phyloP scores from a whole-genome alignment of 2,329 filamentous ascomycete species.

The Sclerotinia spermophila region DNA sequence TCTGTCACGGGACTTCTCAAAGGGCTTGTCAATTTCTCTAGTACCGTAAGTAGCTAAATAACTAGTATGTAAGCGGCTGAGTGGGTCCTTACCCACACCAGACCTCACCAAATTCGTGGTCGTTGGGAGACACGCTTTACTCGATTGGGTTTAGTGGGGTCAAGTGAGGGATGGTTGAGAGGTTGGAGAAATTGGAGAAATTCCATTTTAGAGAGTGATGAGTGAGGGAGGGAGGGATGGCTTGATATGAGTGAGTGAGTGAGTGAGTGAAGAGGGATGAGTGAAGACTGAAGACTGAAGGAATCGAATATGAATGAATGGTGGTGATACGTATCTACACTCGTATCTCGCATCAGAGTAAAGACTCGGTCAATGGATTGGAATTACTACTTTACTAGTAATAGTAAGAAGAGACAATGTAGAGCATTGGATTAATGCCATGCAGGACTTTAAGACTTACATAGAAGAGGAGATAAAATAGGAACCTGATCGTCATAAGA shows the following conservation, averaged over 20 bases:
- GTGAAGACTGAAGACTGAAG: background rate
- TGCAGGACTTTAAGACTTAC: background rate
- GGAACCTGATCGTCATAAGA: background rate
- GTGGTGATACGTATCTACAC: background rate
- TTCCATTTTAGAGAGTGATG: background rate
- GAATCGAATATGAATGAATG: background rate
- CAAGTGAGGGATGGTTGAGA: background rate
- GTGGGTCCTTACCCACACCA: background rate
- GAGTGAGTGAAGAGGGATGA: background rate
- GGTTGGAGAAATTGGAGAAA: background rate
- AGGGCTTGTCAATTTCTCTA: background rate
- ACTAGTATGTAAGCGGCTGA: background rate
- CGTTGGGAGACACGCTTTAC: constrained; percentile 14
- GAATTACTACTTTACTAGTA: too few species aligned
- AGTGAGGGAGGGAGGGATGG: background rate
- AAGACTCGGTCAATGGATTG: background rate
- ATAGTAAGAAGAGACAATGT: too few species aligned
- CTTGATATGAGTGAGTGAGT: background rate
- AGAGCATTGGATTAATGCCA: background rate
- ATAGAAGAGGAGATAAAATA: background rate
- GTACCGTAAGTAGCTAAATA: background rate
- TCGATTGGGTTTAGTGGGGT: background rate
- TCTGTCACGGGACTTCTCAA: background rate
- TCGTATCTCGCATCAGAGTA: background rate
- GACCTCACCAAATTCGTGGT: constrained; percentile 11